Conservation (phyloP, 73 alveolate genomes). For the Effrenium voratum region DNA sequence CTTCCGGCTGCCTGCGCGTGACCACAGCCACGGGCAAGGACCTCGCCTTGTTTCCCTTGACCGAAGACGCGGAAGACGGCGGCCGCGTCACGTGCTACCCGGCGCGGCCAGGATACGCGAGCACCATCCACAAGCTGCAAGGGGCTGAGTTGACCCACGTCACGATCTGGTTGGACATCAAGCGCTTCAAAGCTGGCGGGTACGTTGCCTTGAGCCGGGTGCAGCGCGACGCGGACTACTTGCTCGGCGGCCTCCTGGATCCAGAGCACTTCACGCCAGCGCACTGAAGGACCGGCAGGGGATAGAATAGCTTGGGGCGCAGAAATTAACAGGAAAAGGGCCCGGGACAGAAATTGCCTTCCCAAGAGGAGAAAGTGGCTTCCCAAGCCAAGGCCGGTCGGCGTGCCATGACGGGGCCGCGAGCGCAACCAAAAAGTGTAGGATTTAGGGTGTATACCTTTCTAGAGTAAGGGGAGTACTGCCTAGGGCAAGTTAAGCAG, state of each 20-base stretch:
- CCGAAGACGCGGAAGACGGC: background rate
- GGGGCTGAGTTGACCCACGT: background rate
- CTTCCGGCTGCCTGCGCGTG: too few relatives aligned
- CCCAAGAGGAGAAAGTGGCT: too few relatives aligned
- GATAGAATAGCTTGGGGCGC: too few relatives aligned
- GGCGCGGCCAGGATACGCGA: background rate
- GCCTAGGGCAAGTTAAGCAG: too few relatives aligned
- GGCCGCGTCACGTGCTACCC: background rate
- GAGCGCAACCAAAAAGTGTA: too few relatives aligned
- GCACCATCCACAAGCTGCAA: slow-evolving; percentile 7
- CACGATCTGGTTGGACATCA: background rate
- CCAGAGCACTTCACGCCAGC: slow-evolving; percentile 9
- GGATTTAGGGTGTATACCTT: too few relatives aligned
- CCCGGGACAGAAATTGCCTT: too few relatives aligned
- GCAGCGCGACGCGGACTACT: slow-evolving; percentile 3
- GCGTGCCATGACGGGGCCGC: too few relatives aligned
- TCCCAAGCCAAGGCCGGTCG: too few relatives aligned
- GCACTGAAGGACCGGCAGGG: too few relatives aligned
- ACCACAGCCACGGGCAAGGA: background rate
- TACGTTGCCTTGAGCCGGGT: slow-evolving; percentile 15
- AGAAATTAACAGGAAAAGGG: too few relatives aligned
- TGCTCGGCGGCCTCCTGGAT: background rate
- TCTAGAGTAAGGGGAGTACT: too few relatives aligned
- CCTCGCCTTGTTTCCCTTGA: background rate
- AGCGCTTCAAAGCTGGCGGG: slow-evolving; percentile 10